phyloP scores from a whole-genome alignment of 148 eudicot species.

The Suaeda aralocaspica region DNA sequence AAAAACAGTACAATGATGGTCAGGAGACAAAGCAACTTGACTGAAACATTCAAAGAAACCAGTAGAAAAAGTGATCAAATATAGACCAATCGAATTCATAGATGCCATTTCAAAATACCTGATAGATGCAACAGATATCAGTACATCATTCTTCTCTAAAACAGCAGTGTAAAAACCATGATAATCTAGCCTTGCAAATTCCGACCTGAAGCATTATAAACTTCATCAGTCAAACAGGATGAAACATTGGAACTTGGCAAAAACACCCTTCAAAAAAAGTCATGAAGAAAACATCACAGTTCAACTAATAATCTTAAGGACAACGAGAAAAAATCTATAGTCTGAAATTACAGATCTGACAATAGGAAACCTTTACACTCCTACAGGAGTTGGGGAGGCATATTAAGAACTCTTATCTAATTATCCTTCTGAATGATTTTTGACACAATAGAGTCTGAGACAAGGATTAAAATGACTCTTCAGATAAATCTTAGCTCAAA shows the following conservation, averaged over 20 bases:
- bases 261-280: not conserved
- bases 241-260: not conserved
- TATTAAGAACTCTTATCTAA: not conserved
- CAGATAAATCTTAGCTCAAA: not conserved
- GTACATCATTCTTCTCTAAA: slow-evolving; percentile 78
- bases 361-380: not conserved
- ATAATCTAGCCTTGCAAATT: slow-evolving; percentile 75
- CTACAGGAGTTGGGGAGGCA: not conserved
- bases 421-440: not conserved
- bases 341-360: not conserved
- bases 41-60: not conserved
- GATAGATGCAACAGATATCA: slow-evolving; percentile 74
- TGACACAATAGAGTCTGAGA: not conserved
- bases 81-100: not conserved
- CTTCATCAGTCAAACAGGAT: not conserved
- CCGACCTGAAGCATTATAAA: slow-evolving; percentile 45
- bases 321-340: not conserved
- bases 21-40: not conserved
- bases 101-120: slow-evolving; percentile 39
- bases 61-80: not conserved
- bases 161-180: slow-evolving; percentile 76
- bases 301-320: not conserved
- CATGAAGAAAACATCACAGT: not conserved
- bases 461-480: not conserved
- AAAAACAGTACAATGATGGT: no score